phyloP scores from a whole-genome alignment of 1,139 yeast species.

The Lodderomyces metapsilosis region DNA sequence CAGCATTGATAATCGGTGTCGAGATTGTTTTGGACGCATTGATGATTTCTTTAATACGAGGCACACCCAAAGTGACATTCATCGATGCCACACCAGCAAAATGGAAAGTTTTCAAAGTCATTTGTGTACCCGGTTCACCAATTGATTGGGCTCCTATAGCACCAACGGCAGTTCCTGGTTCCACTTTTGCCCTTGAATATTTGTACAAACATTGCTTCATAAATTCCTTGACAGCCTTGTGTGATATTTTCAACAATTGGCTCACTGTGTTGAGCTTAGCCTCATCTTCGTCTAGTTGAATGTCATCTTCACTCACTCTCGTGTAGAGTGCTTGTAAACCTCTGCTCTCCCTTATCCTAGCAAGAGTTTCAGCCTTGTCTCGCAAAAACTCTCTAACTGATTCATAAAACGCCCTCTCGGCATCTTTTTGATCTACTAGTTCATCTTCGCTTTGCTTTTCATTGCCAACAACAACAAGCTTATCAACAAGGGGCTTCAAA shows the following conservation, averaged over 20 bases:
- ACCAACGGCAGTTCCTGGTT: conserved; percentile 99
- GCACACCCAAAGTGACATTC: conserved; percentile 98
- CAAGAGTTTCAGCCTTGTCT: conserved; percentile 57
- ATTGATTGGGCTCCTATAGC: conserved; percentile 99
- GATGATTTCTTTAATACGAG: conserved; percentile 97
- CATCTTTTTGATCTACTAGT: conserved; percentile 77
- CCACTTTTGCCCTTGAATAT: conserved; percentile 88
- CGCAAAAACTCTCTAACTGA: conserved; percentile 66
- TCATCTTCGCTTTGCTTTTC: conserved; percentile 45
- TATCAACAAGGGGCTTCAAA: conserved; percentile 59
- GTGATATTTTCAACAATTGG: conserved; percentile 74
- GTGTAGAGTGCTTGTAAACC: conserved; percentile 34
- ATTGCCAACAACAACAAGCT: conserved; percentile 63
- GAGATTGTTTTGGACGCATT: conserved; percentile 95
- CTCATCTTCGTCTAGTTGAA: conserved; percentile 48
- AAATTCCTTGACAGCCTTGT: conserved; percentile 60
- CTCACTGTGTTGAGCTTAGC: conserved; percentile 51
- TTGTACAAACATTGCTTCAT: conserved; percentile 75
- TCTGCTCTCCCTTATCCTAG: conserved; percentile 54
- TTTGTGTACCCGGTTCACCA: conserved; percentile 99
- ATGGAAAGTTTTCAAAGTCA: conserved; percentile 98
- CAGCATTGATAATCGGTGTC: conserved; percentile 95
- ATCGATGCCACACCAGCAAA: conserved; percentile 99
- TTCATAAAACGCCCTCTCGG: conserved; percentile 78
- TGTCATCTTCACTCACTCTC: conserved; percentile 38